Percentiles rank a stretch among this genome's conserved stretches.
Evolutionary conservation across 441 rosid species (phyloP).

Genomic region (Hypseocharis bilobata): DNA sequence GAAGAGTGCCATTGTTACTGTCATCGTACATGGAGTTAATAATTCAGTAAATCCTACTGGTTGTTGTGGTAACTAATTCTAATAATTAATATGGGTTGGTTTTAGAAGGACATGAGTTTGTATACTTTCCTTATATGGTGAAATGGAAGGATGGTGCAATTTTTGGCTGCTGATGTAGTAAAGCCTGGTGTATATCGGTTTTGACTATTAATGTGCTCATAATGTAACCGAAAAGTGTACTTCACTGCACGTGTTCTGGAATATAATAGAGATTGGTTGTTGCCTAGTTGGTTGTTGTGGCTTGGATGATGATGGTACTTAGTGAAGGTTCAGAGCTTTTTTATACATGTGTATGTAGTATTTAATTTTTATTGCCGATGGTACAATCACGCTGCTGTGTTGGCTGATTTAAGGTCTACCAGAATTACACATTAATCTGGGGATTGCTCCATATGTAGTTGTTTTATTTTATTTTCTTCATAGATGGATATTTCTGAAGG

Average conservation of each 20-base stretch:
- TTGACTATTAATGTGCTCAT: not conserved
- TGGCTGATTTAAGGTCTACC: not conserved
- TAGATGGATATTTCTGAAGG: not conserved
- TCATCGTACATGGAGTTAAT: not conserved
- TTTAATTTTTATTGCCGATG: not conserved
- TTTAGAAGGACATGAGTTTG: not conserved
- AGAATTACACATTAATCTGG: not conserved
- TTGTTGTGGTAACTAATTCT: slow-evolving; percentile 4
- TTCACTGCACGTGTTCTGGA: not conserved
- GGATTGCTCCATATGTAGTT: not conserved
- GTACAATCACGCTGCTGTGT: not conserved
- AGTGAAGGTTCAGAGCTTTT: not conserved
- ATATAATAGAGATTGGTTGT: not conserved
- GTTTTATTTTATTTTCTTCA: not conserved
- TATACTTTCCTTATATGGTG: not conserved
- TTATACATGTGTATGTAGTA: not conserved
- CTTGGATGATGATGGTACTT: not conserved
- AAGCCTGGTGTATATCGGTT: not conserved
- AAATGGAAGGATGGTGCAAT: not conserved
- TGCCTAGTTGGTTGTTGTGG: not conserved
- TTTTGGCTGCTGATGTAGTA: not conserved
- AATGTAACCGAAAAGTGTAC: not conserved
- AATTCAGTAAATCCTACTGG: not conserved
- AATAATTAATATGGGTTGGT: slow-evolving; percentile 5
- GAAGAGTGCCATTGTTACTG: not conserved